Base-by-base conservation (phyloP, 441 rosid species). In the Adansonia gregorii region DNA sequence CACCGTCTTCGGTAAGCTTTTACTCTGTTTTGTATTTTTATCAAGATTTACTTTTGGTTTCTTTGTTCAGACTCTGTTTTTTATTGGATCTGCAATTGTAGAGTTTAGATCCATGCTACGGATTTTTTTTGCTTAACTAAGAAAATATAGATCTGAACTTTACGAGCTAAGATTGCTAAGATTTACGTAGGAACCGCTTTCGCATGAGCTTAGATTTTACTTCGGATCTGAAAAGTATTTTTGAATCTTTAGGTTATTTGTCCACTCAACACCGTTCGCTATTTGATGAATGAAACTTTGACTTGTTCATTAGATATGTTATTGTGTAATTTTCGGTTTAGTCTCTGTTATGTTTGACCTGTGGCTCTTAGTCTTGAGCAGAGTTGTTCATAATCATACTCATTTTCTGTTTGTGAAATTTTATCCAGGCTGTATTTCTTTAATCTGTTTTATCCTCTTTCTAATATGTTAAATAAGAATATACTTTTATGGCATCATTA, bases 1-100 rank as follows among this genome's bases (percentile, higher is more conserved):
- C 82, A 88, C 92, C 31, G 90, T 88, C 41, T 88, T 88, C 49
- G 90, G 90, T 88, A 82, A 73, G 83, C 65, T 2, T 14, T 17
- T 67, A 61, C 55, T 11, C 20, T 17, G 6, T 24, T 59, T 48
- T 39, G 2, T 68, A 45, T 67, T 43, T 20, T 65, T 24, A 6
- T 55, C 6, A 24, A 24, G 27, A 24, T 24, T 24, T 24, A 24
- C 27, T 24, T 24, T 0, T 24, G 27, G 27, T 24, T 24, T 2
- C 31, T 6, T 49, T 52, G 41, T 75, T 19, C 63, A 35, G 74
- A 76, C 31, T 63, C 6, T 4, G 46, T 8, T 4, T 0, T 41
- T 51, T 8, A 35, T 76, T 76, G 8, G 74, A 64, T 78, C 63
- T 55, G 14, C 3, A 22, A 11, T 49, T 41, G 22, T 31, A 4